phyloP scores from a whole-genome alignment of 208 protist species.

The Angomonas ambiguus region DNA sequence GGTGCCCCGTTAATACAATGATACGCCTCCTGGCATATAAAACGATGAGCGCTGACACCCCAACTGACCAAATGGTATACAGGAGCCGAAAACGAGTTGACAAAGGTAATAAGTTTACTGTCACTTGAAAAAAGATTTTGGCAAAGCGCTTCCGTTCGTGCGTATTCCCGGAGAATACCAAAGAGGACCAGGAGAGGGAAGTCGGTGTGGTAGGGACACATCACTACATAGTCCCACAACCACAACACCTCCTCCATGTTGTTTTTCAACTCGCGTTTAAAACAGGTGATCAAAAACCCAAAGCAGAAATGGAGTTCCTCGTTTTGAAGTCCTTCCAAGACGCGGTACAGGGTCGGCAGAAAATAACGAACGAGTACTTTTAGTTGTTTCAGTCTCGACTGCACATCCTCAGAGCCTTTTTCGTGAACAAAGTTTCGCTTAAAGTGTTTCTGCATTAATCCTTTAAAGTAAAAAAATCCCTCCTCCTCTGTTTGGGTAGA shows the following conservation, averaged over 20 bases:
- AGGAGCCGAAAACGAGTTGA: neutral
- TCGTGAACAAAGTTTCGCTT: constrained; percentile 1
- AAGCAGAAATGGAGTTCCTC: constrained; percentile 87
- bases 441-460: neutral
- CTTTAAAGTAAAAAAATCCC: constrained; percentile 1
- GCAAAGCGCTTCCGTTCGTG: neutral
- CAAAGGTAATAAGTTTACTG: neutral
- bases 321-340: constrained; percentile 33
- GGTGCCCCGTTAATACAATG: neutral
- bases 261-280: constrained; percentile 65
- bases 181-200: constrained; percentile 6
- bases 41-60: neutral
- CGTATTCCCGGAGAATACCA: neutral
- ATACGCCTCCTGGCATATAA: neutral
- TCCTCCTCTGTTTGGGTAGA: constrained; percentile 33
- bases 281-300: constrained; percentile 80
- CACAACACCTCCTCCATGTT: neutral
- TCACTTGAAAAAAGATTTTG: neutral
- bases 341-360: constrained; percentile 46
- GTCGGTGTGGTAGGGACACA: neutral
- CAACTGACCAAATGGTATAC: neutral
- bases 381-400: constrained; percentile 26
- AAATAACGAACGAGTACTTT: constrained; percentile 51
- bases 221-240: constrained; percentile 2
- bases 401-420: neutral